Conservation (phyloP, 2,329 filamentous ascomycete genomes). For the Endoconidiophora laricicola region DNA sequence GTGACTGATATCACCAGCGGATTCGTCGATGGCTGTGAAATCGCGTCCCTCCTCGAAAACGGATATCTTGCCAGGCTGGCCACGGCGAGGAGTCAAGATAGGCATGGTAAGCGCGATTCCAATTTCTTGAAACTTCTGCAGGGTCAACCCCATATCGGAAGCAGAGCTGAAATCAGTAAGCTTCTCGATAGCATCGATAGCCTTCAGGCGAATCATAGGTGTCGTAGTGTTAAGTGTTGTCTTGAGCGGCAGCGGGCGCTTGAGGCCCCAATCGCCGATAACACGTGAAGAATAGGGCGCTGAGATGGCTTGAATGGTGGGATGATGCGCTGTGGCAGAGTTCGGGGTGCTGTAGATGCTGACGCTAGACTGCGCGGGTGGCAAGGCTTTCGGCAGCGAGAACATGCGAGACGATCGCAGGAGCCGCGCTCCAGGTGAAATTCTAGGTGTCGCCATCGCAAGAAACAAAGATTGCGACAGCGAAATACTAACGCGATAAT, state of each 20-base stretch:
- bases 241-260: conserved; percentile 63
- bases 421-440: conserved; percentile 50
- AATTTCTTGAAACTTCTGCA: conserved; percentile 77
- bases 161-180: conserved; percentile 79
- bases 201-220: conserved; percentile 60
- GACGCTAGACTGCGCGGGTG: conserved; percentile 37
- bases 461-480: background rate
- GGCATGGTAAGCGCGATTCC: conserved; percentile 51
- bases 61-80: conserved; percentile 12
- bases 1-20: conserved; percentile 22
- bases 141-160: conserved; percentile 61
- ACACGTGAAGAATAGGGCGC: conserved; percentile 56
- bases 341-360: conserved; percentile 21
- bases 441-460: conserved; percentile 12
- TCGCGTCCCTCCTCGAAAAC: conserved; percentile 45
- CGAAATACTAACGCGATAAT: background rate
- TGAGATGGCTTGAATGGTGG: conserved; percentile 69
- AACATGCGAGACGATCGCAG: conserved; percentile 82
- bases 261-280: conserved; percentile 84
- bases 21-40: conserved; percentile 27
- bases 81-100: conserved; percentile 15
- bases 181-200: conserved; percentile 72
- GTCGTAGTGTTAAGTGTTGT: conserved; percentile 55
- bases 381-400: conserved; percentile 62
- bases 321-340: conserved; percentile 52